Percentiles rank a stretch among this genome's conserved stretches.
Conservation (phyloP, 192 early-diverging fungal species). For the Backusella morwellensis region DNA sequence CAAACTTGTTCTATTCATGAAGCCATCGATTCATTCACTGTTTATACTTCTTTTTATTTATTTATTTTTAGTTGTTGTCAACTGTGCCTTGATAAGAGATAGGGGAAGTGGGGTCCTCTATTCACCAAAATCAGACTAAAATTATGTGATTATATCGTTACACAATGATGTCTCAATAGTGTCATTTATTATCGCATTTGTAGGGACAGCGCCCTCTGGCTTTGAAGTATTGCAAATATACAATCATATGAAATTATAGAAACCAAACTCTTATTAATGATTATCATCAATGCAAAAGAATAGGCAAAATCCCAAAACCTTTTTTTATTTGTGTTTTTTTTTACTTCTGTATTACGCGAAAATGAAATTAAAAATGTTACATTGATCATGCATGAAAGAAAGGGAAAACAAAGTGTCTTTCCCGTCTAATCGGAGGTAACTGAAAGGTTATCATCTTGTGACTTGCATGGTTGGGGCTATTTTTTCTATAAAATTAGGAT, state of each 20-base stretch:
- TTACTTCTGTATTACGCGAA: not conserved
- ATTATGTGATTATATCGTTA: not conserved
- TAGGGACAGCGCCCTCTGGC: not conserved
- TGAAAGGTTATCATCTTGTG: not conserved
- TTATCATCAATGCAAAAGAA: too few relatives aligned
- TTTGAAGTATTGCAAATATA: not conserved
- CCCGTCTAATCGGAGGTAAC: not conserved
- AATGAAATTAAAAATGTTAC: not conserved
- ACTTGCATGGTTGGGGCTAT: not conserved
- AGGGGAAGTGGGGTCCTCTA: too few relatives aligned
- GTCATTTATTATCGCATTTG: not conserved
- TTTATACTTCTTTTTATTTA: too few relatives aligned
- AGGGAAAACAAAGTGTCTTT: not conserved
- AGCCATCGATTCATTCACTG: too few relatives aligned
- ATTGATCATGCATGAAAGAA: not conserved
- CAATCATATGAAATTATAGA: too few relatives aligned
- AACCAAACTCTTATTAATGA: too few relatives aligned
- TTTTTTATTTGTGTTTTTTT: not conserved
- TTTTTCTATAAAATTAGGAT: not conserved
- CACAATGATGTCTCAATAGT: not conserved
- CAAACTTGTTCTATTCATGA: too few relatives aligned
- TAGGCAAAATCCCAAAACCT: too few relatives aligned
- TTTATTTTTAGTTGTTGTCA: too few relatives aligned
- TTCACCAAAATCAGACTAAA: not conserved
- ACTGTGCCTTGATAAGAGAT: too few relatives aligned